phyloP scores from a whole-genome alignment of 345 rosid species.

The Salix suchowensis region DNA sequence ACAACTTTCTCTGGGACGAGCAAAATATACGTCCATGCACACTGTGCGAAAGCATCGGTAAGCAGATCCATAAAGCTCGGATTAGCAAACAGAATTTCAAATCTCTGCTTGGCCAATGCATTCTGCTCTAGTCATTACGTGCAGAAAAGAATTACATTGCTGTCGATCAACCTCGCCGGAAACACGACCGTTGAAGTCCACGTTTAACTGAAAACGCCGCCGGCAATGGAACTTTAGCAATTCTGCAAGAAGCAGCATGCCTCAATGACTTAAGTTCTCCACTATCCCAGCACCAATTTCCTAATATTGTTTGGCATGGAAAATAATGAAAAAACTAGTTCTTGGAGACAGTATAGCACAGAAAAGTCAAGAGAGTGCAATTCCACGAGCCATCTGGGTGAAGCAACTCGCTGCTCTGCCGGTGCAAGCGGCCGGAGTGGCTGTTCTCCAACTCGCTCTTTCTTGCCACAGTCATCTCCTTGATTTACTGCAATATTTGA shows the following conservation, averaged over 20 bases:
- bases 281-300: too few relatives aligned
- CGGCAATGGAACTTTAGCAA: conserved; percentile 7
- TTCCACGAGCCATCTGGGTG: too few relatives aligned
- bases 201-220: conserved; percentile 23
- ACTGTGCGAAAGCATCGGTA: conserved; percentile 36
- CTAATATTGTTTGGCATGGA: too few relatives aligned
- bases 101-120: not conserved
- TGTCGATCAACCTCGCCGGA: conserved; percentile 46
- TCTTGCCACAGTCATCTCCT: too few relatives aligned
- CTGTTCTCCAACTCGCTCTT: too few relatives aligned
- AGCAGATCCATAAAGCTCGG: conserved; percentile 5
- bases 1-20: conserved; percentile 29
- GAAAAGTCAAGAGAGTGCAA: too few relatives aligned
- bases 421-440: too few relatives aligned
- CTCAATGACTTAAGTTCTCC: not conserved
- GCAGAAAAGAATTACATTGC: conserved; percentile 45
- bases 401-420: too few relatives aligned
- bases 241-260: conserved; percentile 5
- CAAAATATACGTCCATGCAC: conserved; percentile 35
- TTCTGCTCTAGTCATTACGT: not conserved
- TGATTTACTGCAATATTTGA: too few relatives aligned
- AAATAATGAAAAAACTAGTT: too few relatives aligned
- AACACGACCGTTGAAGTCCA: conserved; percentile 23
- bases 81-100: not conserved
- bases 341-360: too few relatives aligned